Percentiles rank a stretch among this genome's conserved stretches.
Evolutionary conservation across 805 yeast species (phyloP).

Genomic region (Wickerhamiella siamensis): DNA sequence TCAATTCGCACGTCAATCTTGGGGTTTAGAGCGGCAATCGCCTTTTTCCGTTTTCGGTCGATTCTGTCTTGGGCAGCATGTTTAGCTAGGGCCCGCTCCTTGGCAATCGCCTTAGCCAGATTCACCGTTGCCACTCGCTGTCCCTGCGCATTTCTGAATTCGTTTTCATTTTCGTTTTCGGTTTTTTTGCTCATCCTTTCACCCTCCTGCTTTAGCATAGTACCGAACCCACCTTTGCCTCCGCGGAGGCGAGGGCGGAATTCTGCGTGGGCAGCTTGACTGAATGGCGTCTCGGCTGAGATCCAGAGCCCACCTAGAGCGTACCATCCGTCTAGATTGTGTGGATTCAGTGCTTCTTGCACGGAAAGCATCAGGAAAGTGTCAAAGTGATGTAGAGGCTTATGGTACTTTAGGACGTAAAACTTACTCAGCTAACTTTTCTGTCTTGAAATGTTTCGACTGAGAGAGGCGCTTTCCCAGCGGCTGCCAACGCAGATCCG

Average conservation of each 20-base stretch:
- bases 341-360: background rate
- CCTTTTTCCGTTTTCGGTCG: background rate
- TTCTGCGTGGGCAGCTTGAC: background rate
- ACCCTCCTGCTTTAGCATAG: conserved; percentile 30
- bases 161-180: conserved; percentile 19
- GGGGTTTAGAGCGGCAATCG: background rate
- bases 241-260: conserved; percentile 27
- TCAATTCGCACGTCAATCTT: background rate
- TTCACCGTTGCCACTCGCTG: conserved; percentile 27
- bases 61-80: background rate
- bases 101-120: conserved; percentile 27
- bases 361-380: background rate
- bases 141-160: conserved; percentile 31
- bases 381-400: too few relatives aligned
- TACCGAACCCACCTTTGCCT: conserved; percentile 42
- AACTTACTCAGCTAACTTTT: background rate
- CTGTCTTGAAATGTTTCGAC: background rate
- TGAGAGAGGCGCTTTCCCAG: background rate
- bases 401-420: background rate
- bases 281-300: background rate
- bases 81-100: conserved; percentile 7
- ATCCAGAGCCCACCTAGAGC: background rate
- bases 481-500: conserved; percentile 5
- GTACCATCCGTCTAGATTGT: background rate
- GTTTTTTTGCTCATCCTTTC: conserved; percentile 25